These are phyloP conservation scores for Eustoma russellianum DNA, from an alignment of 257 asterid genomes.

Conservation along the genomic window DNA sequence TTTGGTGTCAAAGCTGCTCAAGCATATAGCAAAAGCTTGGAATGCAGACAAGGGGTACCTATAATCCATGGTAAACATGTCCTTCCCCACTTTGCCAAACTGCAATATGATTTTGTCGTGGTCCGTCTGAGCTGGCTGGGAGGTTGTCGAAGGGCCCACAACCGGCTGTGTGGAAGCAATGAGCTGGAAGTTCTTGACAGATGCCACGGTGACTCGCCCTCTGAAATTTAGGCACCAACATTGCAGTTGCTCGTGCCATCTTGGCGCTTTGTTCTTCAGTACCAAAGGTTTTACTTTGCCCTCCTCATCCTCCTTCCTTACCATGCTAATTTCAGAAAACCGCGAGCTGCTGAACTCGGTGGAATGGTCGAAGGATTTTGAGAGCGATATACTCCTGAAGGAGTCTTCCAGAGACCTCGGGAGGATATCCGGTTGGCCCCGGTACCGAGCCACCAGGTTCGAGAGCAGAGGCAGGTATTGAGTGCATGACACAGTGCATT, in stretches of 20 bases:
- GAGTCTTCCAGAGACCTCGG: slow-evolving; percentile 80
- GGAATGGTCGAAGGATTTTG: slow-evolving; percentile 67
- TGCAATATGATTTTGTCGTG: slow-evolving; percentile 80
- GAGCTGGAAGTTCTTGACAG: slow-evolving; percentile 87
- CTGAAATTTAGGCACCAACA: slow-evolving; percentile 92
- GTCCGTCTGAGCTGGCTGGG: slow-evolving; percentile 34
- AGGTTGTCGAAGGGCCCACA: slow-evolving; percentile 23
- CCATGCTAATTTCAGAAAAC: slow-evolving; percentile 48
- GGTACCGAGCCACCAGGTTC: slow-evolving; percentile 90
- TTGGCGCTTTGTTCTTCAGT: slow-evolving; percentile 82
- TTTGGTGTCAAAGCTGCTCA: slow-evolving; percentile 93
- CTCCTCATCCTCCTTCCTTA: slow-evolving; percentile 31
- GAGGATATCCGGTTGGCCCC: slow-evolving; percentile 81
- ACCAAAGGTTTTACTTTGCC: slow-evolving; percentile 52
- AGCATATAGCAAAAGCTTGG: slow-evolving; percentile 85
- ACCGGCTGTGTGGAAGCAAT: slow-evolving; percentile 48
- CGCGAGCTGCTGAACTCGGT: slow-evolving; percentile 75
- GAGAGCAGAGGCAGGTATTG: slow-evolving; percentile 68
- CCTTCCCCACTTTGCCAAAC: slow-evolving; percentile 85
- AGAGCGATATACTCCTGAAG: slow-evolving; percentile 75
- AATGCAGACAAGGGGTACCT: slow-evolving; percentile 81
- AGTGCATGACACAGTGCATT: slow-evolving; percentile 83
- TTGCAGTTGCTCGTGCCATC: slow-evolving; percentile 94
- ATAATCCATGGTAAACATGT: slow-evolving; percentile 89
- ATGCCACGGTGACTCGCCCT: slow-evolving; percentile 87